A percentile compares a stretch with the other conserved stretches of the same genome.
These are phyloP conservation scores for Triticum urartu DNA, from an alignment of 176 grass and related monocot genomes.

Conservation along the genomic window DNA sequence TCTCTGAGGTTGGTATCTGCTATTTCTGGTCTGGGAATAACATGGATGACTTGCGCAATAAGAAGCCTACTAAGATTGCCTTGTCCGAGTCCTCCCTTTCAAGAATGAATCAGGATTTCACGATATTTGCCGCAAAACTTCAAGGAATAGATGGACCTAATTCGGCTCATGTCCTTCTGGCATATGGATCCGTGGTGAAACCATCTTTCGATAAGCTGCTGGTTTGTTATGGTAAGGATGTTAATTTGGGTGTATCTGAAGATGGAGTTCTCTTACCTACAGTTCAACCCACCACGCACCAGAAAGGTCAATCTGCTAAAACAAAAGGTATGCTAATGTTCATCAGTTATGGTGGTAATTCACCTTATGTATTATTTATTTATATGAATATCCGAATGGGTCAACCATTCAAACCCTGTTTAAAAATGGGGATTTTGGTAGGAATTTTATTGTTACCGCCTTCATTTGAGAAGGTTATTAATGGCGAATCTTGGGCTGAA, in stretches of 20 bases:
- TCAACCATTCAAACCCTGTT: not conserved
- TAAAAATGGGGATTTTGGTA: not conserved
- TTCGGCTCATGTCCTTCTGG: constrained; percentile 66
- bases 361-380: not conserved
- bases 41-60: constrained; percentile 57
- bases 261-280: constrained; percentile 76
- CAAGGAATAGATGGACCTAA: constrained; percentile 53
- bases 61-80: constrained; percentile 73
- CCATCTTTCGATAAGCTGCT: constrained; percentile 82
- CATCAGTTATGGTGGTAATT: constrained; percentile 7
- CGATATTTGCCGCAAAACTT: constrained; percentile 80
- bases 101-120: constrained; percentile 44
- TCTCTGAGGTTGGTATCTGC: constrained; percentile 79
- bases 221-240: constrained; percentile 64
- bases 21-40: constrained; percentile 84
- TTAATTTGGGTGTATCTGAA: constrained; percentile 63
- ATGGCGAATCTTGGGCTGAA: constrained; percentile 23
- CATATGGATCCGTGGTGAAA: constrained; percentile 88
- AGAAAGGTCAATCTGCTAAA: constrained; percentile 52
- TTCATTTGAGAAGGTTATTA: not conserved
- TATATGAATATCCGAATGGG: not conserved
- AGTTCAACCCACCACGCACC: constrained; percentile 31
- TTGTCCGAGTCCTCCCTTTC: constrained; percentile 44
- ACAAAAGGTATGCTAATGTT: constrained; percentile 52
- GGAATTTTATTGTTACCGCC: not conserved